Percentiles rank a stretch among this genome's conserved stretches.
These are phyloP conservation scores for Tetracladium setigerum DNA, from an alignment of 495 filamentous ascomycete genomes.

Conservation along the genomic window DNA sequence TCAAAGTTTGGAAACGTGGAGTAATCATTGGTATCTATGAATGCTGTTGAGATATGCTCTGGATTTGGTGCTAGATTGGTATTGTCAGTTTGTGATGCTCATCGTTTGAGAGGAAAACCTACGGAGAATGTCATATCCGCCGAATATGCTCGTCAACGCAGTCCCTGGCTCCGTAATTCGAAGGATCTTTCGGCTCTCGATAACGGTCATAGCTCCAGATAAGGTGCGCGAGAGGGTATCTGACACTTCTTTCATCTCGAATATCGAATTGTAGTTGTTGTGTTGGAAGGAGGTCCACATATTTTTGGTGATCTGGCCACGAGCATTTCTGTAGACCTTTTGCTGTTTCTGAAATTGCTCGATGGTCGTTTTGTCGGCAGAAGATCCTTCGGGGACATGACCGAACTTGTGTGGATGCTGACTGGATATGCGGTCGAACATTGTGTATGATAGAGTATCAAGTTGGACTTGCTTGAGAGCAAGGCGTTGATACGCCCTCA, in stretches of 20 bases:
- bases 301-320: slow-evolving; percentile 28
- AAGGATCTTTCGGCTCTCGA: slow-evolving; percentile 36
- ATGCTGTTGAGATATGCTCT: slow-evolving; percentile 21
- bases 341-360: slow-evolving; percentile 21
- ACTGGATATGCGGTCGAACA: slow-evolving; percentile 43
- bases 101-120: neutral
- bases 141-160: slow-evolving; percentile 5
- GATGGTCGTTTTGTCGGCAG: neutral
- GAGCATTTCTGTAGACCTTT: slow-evolving; percentile 28
- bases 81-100: neutral
- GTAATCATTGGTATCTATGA: slow-evolving; percentile 38
- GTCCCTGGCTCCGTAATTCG: slow-evolving; percentile 27
- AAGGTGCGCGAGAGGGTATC: slow-evolving; percentile 32
- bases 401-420: slow-evolving; percentile 37
- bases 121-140: slow-evolving; percentile 27
- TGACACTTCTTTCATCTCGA: slow-evolving; percentile 29
- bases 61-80: slow-evolving; percentile 15
- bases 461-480: slow-evolving; percentile 42
- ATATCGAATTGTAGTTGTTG: slow-evolving; percentile 38
- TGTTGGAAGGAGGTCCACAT: slow-evolving; percentile 35
- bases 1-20: slow-evolving; percentile 33
- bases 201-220: slow-evolving; percentile 32
- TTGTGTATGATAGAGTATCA: slow-evolving; percentile 37
- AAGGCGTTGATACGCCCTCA: slow-evolving; percentile 33
- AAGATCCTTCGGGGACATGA: slow-evolving; percentile 9